Percentiles rank a stretch among this genome's conserved stretches.
Conservation (phyloP, 1,284 basidiomycete genomes). For the Fistulina hepatica region DNA sequence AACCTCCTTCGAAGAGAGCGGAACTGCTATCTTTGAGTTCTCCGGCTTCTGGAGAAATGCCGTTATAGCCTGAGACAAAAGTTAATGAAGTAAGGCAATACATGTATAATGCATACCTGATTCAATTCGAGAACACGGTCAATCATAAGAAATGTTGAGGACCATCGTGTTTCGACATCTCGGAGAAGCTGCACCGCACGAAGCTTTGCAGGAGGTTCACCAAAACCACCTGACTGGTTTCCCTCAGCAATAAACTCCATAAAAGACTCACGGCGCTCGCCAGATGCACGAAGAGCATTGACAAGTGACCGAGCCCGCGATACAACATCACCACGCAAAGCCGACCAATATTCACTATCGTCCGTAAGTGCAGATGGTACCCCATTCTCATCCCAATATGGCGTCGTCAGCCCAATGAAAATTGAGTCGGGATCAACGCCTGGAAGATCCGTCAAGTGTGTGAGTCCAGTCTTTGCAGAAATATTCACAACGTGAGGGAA, state of each 20-base stretch:
- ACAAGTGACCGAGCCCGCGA: background rate
- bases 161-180: constrained; percentile 29
- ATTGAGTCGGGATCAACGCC: background rate
- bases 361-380: background rate
- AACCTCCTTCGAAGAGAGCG: background rate
- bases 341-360: background rate
- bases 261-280: background rate
- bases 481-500: constrained; percentile 30
- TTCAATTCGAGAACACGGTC: constrained; percentile 16
- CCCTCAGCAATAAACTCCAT: background rate
- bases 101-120: constrained; percentile 9
- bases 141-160: constrained; percentile 31
- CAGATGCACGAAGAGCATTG: background rate
- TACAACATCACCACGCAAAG: background rate
- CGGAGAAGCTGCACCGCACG: constrained; percentile 20
- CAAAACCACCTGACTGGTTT: too few relatives aligned
- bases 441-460: constrained; percentile 19
- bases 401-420: background rate
- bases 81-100: constrained; percentile 1
- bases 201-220: too few relatives aligned
- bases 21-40: constrained; percentile 13
- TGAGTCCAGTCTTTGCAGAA: constrained; percentile 22
- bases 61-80: constrained; percentile 15
- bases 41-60: constrained; percentile 15
- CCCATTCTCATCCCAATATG: background rate